phyloP scores from a whole-genome alignment of 2,329 filamentous ascomycete species.

The Trichoderma guizhouense region DNA sequence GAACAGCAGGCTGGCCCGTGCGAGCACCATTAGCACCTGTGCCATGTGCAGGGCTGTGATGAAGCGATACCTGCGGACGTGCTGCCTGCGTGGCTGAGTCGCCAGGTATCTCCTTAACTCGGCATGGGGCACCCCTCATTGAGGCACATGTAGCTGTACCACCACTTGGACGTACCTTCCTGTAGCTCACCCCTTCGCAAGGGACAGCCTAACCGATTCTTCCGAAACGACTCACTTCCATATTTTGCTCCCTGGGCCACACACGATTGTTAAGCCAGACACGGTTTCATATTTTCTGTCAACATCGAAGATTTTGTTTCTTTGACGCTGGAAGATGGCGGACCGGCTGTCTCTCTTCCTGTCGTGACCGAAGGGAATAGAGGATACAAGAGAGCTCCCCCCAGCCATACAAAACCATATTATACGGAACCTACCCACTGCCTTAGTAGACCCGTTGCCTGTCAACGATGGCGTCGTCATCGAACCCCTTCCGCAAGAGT shows the following conservation, averaged over 20 bases:
- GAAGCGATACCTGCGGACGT: not conserved
- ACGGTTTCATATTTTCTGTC: not conserved
- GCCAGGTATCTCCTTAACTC: conserved; percentile 8
- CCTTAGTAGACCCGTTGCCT: not conserved
- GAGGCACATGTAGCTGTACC: conserved; percentile 2
- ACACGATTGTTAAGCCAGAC: conserved; percentile 9
- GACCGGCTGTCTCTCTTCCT: conserved; percentile 7
- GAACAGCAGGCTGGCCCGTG: conserved; percentile 12
- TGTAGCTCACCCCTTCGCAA: conserved; percentile 3
- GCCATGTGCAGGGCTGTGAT: conserved; percentile 13
- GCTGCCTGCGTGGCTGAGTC: not conserved
- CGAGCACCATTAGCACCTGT: not conserved
- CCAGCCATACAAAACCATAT: not conserved
- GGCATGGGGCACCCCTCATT: conserved; percentile 2
- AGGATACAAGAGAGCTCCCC: not conserved
- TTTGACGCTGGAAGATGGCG: conserved; percentile 14
- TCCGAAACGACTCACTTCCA: conserved; percentile 15
- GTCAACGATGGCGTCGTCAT: conserved; percentile 21
- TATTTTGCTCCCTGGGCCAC: conserved; percentile 2
- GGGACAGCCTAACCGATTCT: conserved; percentile 18
- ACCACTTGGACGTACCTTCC: not conserved
- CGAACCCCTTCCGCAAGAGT: conserved; percentile 27
- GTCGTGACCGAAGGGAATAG: conserved; percentile 13
- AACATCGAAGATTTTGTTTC: not conserved
- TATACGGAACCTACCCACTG: not conserved